These are phyloP conservation scores for Phyllachora maydis DNA, from an alignment of 2,329 filamentous ascomycete species.

Conservation along the genomic window DNA sequence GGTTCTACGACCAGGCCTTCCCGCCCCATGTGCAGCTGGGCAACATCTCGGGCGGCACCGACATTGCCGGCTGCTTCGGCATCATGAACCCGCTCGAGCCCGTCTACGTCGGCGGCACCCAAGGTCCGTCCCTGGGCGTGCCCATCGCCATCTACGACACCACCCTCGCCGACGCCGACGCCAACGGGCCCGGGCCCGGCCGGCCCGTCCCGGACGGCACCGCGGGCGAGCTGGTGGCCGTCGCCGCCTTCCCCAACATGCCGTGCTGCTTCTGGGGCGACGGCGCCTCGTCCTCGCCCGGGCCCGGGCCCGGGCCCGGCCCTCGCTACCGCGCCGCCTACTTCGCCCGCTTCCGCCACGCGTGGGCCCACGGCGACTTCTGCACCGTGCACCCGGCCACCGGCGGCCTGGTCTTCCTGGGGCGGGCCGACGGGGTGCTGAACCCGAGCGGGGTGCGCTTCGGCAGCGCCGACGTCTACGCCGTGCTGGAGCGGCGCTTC, in stretches of 20 bases:
- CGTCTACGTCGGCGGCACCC: conserved; percentile 34
- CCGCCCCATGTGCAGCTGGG: conserved; percentile 42
- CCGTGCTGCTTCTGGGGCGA: conserved; percentile 48
- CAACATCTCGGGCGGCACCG: conserved; percentile 63
- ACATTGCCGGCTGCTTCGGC: conserved; percentile 44
- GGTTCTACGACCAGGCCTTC: conserved; percentile 56
- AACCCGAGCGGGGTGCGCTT: conserved; percentile 67
- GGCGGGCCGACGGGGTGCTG: conserved; percentile 57
- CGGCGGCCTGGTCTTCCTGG: conserved; percentile 42
- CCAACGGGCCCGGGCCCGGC: too few species aligned
- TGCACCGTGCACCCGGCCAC: conserved; percentile 49
- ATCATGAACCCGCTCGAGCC: conserved; percentile 48
- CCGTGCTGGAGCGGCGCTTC: conserved; percentile 48
- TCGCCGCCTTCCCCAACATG: conserved; percentile 53
- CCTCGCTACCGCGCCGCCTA: conserved; percentile 38
- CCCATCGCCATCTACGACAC: conserved; percentile 41
- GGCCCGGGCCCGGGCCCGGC: conserved; percentile 15
- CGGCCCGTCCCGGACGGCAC: conserved; percentile 30
- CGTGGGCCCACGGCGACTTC: conserved; percentile 75
- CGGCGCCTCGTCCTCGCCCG: too few species aligned
- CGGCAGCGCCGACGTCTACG: conserved; percentile 63
- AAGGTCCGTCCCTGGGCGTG: conserved; percentile 26
- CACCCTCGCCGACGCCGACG: conserved; percentile 27
- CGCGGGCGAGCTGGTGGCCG: conserved; percentile 56
- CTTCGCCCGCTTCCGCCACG: conserved; percentile 40